These are phyloP conservation scores for Pogostemon cablin DNA, from an alignment of 257 asterid genomes.

Conservation along the genomic window DNA sequence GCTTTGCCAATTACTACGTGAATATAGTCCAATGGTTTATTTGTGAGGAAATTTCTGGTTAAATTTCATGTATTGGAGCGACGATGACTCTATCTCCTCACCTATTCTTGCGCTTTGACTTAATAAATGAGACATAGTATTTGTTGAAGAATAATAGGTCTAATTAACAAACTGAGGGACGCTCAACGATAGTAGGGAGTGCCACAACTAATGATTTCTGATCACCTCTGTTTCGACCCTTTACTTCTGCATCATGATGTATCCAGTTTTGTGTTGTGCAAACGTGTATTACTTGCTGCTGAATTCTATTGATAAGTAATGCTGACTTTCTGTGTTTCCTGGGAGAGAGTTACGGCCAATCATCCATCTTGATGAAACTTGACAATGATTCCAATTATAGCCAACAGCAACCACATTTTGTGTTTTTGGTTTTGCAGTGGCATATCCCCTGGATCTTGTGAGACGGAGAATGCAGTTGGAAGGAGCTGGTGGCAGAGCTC, in stretches of 20 bases:
- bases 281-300: too few species aligned
- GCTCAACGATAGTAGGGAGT: too few species aligned
- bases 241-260: not conserved
- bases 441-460: constrained; percentile 83
- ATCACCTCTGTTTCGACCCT: not conserved
- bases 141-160: too few species aligned
- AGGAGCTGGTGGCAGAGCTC: constrained; percentile 88
- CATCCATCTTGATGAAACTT: too few species aligned
- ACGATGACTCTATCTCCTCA: not conserved
- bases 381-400: too few species aligned
- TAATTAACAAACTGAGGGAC: too few species aligned
- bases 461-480: constrained; percentile 88
- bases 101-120: too few species aligned
- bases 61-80: constrained; percentile 1
- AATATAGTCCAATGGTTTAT: constrained; percentile 29
- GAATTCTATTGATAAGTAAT: too few species aligned
- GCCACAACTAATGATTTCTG: too few species aligned
- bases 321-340: too few species aligned
- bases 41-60: constrained; percentile 26
- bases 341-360: too few species aligned
- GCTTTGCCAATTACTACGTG: constrained; percentile 47
- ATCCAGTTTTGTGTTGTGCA: not conserved
- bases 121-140: too few species aligned
- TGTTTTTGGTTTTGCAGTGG: constrained; percentile 52
- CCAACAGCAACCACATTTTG: not conserved